Base-by-base conservation (phyloP, 2,329 filamentous ascomycete species). In the Phaeosphaeriaceae sp. region DNA sequence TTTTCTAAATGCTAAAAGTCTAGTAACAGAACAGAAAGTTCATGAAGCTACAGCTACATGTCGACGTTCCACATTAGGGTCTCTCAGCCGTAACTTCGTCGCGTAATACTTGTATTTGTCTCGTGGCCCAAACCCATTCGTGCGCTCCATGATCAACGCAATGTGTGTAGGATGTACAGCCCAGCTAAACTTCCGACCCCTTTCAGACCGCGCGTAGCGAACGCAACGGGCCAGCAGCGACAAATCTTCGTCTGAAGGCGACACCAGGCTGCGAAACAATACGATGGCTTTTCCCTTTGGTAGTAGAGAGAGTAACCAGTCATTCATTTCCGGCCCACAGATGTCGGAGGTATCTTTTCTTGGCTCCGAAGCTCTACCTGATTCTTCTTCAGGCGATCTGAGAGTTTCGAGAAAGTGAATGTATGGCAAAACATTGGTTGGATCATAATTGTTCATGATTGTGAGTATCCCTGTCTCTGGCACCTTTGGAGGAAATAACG, bases 201-300 rank as follows among this genome's bases (percentile, higher is more conserved):
- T 44, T 21, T 51, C 24, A 2, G 50, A 56, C 21, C 52, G 50
- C 9, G 59, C 53, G 11, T 56, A 62, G 11, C 59, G 56, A 22
- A 59, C 42, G 42, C 53, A 59, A 20, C 56, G 56, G 19, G 51
- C 40, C 7, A 54, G 24, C n/a, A 56, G 25, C 2, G 56, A 52
- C 19, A 27, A 7, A 10, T 51, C 49, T 1, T 45, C 36, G 1
- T 15, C 17, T 1, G 7, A 22, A 7, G 22, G 36, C n/a, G 1
- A 10, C 2, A 7, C 13, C 22, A 44, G 24, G n/a, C 15, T 24
- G 6, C 47, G 47, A 17, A 48, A 36, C 7, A 11, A 20, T 1
- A 21, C 7, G 7, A 31, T 20, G 3, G 9, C 4, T 17, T 33
- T 13, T 19, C 22, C 17, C 19, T 1, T 20, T 6, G 47, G 47